These are phyloP conservation scores for Aspergillus pseudonomiae DNA, from an alignment of 2,329 filamentous ascomycete species.

Conservation along the genomic window DNA sequence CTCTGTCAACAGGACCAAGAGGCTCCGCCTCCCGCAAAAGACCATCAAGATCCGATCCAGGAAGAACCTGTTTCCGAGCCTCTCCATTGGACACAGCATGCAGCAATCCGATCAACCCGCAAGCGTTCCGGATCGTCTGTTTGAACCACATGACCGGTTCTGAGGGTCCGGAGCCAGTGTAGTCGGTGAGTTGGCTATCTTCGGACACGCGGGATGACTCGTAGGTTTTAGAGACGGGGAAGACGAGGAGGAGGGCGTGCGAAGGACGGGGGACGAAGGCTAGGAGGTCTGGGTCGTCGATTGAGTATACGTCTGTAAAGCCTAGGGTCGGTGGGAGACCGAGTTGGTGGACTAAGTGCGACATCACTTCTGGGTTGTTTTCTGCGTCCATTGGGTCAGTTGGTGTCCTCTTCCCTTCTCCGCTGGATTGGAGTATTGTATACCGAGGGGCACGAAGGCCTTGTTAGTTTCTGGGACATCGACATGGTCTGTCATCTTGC, in stretches of 20 bases:
- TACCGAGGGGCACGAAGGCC: conserved; percentile 54
- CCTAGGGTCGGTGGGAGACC: conserved; percentile 76
- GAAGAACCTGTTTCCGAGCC: conserved; percentile 64
- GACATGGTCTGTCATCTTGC: conserved; percentile 34
- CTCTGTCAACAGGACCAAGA: conserved; percentile 66
- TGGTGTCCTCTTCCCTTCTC: conserved; percentile 11
- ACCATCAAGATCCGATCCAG: conserved; percentile 48
- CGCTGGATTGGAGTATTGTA: conserved; percentile 6
- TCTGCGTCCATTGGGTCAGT: conserved; percentile 43
- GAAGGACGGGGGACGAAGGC: conserved; percentile 86
- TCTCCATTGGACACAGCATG: conserved; percentile 81
- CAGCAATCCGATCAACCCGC: conserved; percentile 84
- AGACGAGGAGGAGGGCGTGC: conserved; percentile 86
- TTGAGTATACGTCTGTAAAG: conserved; percentile 89
- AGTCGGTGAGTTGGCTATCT: conserved; percentile 66
- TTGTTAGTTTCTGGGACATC: conserved; percentile 46
- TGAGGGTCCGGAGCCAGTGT: conserved; percentile 65
- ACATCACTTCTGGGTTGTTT: conserved; percentile 89
- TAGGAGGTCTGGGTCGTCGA: conserved; percentile 82
- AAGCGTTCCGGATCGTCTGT: conserved; percentile 93
- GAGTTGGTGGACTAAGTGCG: conserved; percentile 75
- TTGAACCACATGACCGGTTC: conserved; percentile 92
- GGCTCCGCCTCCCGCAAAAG: conserved; percentile 72
- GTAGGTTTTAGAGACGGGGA: conserved; percentile 80
- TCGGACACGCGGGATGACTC: conserved; percentile 75